Conservation (phyloP, 768 basidiomycete genomes). For the Termitomyces sp. region DNA sequence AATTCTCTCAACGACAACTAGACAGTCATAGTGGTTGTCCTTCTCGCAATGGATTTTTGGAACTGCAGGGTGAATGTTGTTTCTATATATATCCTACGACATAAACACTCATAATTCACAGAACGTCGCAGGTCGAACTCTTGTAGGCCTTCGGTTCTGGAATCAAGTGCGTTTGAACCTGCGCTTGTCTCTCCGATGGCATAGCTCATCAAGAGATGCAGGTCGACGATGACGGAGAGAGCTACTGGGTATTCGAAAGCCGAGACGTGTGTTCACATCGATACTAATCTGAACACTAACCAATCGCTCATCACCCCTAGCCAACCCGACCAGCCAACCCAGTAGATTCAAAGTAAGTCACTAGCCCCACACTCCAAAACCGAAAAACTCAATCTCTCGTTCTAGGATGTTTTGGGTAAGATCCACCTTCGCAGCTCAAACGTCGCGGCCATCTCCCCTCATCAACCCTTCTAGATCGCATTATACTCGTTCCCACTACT, state of each 20-base stretch:
- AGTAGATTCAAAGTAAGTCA: constrained; percentile 73
- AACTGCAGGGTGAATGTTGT: constrained; percentile 72
- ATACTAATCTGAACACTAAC: not conserved
- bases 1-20: constrained; percentile 10
- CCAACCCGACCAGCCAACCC: constrained; percentile 86
- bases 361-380: not conserved
- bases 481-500: constrained; percentile 85
- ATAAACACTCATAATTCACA: constrained; percentile 20
- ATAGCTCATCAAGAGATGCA: constrained; percentile 18
- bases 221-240: constrained; percentile 96
- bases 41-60: constrained; percentile 98
- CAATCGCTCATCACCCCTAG: constrained; percentile 32
- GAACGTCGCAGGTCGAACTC: constrained; percentile 91
- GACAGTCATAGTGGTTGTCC: constrained; percentile 88
- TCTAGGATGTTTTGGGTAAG: constrained; percentile 88
- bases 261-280: constrained; percentile 65
- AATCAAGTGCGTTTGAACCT: constrained; percentile 59
- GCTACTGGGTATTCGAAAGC: constrained; percentile 97
- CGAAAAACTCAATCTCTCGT: not conserved
- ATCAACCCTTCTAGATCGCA: constrained; percentile 53
- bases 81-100: not conserved
- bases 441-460: too few species aligned
- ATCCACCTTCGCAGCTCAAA: not conserved
- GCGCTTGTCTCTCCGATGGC: not conserved
- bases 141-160: constrained; percentile 96